A percentile compares a stretch with the other conserved stretches of the same genome.
Conservation (phyloP, 441 rosid genomes). For the Gossypium trilobum region DNA sequence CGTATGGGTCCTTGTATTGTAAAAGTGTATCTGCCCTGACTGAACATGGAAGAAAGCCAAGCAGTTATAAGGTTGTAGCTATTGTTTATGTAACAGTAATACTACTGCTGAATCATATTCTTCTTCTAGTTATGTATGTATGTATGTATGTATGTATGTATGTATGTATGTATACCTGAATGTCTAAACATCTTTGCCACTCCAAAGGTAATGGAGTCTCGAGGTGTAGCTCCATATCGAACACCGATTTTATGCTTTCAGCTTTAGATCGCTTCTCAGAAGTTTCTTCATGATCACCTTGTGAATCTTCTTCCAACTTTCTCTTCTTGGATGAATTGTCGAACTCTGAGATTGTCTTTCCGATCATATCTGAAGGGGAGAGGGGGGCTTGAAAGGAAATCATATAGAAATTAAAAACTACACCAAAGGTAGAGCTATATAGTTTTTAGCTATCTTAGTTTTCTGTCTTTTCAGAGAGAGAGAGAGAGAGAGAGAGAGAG, state of each 20-base stretch:
- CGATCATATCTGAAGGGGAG: slow-evolving; percentile 25
- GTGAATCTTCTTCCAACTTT: slow-evolving; percentile 33
- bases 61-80: neutral
- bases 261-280: slow-evolving; percentile 22
- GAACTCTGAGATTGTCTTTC: slow-evolving; percentile 17
- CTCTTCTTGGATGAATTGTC: slow-evolving; percentile 42
- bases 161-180: slow-evolving; percentile 40
- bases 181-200: slow-evolving; percentile 59
- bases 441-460: slow-evolving; percentile 5
- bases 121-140: neutral
- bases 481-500: slow-evolving; percentile 11
- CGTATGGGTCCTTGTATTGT: slow-evolving; percentile 42
- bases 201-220: slow-evolving; percentile 55
- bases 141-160: neutral
- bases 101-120: neutral
- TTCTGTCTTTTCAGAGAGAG: neutral
- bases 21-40: slow-evolving; percentile 53
- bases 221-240: slow-evolving; percentile 55
- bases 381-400: slow-evolving; percentile 39
- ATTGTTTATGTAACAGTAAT: neutral
- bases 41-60: slow-evolving; percentile 14
- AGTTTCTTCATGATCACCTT: slow-evolving; percentile 18
- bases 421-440: neutral
- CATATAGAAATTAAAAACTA: slow-evolving; percentile 27
- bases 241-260: slow-evolving; percentile 18